Base-by-base conservation (phyloP, 1,284 basidiomycete species). In the Butyriboletus appendiculatus region DNA sequence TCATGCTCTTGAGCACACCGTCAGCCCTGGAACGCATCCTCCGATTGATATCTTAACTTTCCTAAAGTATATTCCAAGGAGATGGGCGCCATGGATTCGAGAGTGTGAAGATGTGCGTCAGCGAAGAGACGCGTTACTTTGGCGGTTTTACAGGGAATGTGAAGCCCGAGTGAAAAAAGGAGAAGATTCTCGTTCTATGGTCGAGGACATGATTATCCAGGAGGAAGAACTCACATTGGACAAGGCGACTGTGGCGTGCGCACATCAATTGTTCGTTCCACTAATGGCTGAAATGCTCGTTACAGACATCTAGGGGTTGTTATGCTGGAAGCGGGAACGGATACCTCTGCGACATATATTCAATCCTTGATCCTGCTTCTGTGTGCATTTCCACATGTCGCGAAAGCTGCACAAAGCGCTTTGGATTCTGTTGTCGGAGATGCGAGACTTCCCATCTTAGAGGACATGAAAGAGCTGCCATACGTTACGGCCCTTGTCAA, bases 391-490 rank as follows among this genome's bases (percentile, higher is more conserved):
- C 50, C 50, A 20, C n/a, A 40, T 20, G 50, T 52, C 22, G 32
- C 50, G 4, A 40, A 49, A 48, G 39, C n/a, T 40, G 50, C 50
- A 33, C 50, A 49, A 34, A 16, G 10, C 24, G 38, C 45, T 15
- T 52, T 52, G 45, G 50, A 52, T 48, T 38, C 45, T n/a, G 50
- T 52, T 9, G 50, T 52, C 12, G 50, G 50, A 3, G 44, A 52
- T 40, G 45, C 50, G 9, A 40, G 50, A 30, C 50, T 52, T 49
- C 50, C 50, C 8, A 34, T 34, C 14, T n/a, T 34, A 6, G 50
- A 49, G 4, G 50, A 52, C 22, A 15, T 52, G 30, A 52, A 52
- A 39, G 50, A 18, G n/a, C 10, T 52, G 45, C 50, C 50, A 15
- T 52, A 52, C 38, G 40, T 52, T 20, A 12, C 30, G 20, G 50